Percentiles rank a stretch among this genome's conserved stretches.
Evolutionary conservation across 305 asterid species (phyloP).

Genomic region (Salvia sclarea): DNA sequence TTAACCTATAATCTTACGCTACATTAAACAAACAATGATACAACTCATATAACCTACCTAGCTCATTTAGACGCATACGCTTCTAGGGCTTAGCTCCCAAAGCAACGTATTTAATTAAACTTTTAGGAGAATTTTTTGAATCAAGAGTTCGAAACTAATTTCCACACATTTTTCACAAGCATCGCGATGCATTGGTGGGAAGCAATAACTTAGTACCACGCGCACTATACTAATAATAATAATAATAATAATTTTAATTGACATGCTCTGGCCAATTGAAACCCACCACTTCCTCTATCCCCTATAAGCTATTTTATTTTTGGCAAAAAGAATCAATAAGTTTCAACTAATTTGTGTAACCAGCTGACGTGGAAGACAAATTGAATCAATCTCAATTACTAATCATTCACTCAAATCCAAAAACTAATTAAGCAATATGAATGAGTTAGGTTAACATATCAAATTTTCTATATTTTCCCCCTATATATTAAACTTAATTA

Average conservation of each 20-base stretch:
- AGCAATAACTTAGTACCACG: neutral
- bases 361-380: neutral
- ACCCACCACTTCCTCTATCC: neutral
- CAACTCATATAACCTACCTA: too few species aligned
- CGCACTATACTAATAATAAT: neutral
- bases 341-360: neutral
- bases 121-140: too few species aligned
- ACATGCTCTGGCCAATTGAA: neutral
- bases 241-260: neutral
- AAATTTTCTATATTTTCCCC: too few species aligned
- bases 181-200: neutral
- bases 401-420: too few species aligned
- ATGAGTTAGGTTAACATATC: too few species aligned
- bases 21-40: neutral
- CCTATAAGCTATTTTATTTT: too few species aligned
- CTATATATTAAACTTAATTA: too few species aligned
- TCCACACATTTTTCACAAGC: neutral
- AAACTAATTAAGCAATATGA: too few species aligned
- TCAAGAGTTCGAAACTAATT: neutral
- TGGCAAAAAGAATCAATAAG: neutral
- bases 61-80: neutral
- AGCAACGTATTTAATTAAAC: neutral
- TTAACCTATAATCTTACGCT: neutral
- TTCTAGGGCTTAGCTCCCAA: neutral
- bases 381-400: neutral